Percentiles rank a stretch among this genome's conserved stretches.
phyloP scores from a whole-genome alignment of 108 stramenopile species.

The Cyclotella choctawhatcheeana region DNA sequence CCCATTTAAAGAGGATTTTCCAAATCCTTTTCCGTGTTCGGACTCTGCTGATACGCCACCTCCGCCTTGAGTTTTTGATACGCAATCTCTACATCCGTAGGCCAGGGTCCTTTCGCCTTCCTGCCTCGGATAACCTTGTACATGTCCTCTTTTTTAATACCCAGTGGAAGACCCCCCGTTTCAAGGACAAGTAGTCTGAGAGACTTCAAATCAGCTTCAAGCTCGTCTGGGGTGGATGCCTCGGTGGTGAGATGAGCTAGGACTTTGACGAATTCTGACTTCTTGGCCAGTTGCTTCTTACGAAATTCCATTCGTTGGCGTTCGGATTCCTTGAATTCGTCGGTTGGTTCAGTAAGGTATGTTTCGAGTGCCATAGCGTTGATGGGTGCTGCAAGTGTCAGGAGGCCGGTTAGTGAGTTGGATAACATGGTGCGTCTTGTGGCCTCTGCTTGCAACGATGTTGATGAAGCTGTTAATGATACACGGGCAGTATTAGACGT shows the following conservation, averaged over 20 bases:
- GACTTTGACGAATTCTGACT: conserved; percentile 64
- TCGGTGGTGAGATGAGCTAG: conserved; percentile 62
- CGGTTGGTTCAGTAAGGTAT: conserved; percentile 84
- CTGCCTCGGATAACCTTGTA: conserved; percentile 77
- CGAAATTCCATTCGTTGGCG: conserved; percentile 79
- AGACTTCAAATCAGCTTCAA: conserved; percentile 63
- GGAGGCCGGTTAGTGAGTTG: neutral
- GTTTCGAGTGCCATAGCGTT: conserved; percentile 39
- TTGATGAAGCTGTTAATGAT: neutral
- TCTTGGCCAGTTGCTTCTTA: conserved; percentile 62
- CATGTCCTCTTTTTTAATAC: conserved; percentile 86
- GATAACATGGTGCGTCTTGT: conserved; percentile 7
- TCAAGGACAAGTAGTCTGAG: conserved; percentile 54
- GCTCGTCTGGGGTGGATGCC: conserved; percentile 55
- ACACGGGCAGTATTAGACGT: neutral
- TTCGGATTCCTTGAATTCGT: conserved; percentile 87
- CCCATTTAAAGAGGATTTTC: conserved; percentile 65
- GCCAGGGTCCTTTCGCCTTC: conserved; percentile 86
- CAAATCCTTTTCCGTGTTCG: conserved; percentile 77
- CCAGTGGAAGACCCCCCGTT: conserved; percentile 77
- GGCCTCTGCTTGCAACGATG: neutral
- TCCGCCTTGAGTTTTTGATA: conserved; percentile 77
- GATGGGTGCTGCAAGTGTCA: neutral
- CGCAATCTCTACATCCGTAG: conserved; percentile 81
- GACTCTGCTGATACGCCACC: conserved; percentile 80